Conservation (phyloP, 345 rosid genomes). For the Ailanthus altissimus region DNA sequence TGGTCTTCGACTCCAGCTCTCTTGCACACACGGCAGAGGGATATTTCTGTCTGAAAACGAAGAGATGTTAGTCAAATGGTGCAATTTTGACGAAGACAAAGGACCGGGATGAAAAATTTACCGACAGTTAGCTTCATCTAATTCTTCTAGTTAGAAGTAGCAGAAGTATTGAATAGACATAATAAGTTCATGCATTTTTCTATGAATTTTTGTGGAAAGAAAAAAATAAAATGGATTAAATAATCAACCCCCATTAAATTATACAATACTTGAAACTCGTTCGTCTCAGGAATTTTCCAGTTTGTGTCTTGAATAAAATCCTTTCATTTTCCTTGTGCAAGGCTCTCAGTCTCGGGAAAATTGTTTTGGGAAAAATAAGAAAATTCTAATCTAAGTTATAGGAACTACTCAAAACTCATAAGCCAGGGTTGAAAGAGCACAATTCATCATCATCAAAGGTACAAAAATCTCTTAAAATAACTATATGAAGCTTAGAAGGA, state of each 20-base stretch:
- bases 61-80: background rate
- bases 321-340: too few species aligned
- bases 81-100: slow-evolving; percentile 4
- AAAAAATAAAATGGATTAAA: background rate
- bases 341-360: too few species aligned
- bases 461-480: too few species aligned
- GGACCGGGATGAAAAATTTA: background rate
- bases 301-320: too few species aligned
- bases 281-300: background rate
- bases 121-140: slow-evolving; percentile 2
- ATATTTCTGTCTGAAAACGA: slow-evolving; percentile 71
- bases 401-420: too few species aligned
- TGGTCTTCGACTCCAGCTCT: slow-evolving; percentile 95
- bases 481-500: background rate
- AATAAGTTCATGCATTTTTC: background rate
- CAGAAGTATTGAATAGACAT: background rate
- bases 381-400: too few species aligned
- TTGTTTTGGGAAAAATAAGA: too few species aligned
- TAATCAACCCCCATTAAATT: slow-evolving; percentile 5
- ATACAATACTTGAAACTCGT: background rate
- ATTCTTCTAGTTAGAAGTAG: background rate
- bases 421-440: too few species aligned
- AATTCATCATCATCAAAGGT: too few species aligned
- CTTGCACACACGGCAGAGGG: slow-evolving; percentile 93
- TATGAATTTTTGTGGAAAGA: background rate